A percentile compares a stretch with the other conserved stretches of the same genome.
Evolutionary conservation across 1,284 basidiomycete species (phyloP).

Genomic region (Apiotrichum porosum): DNA sequence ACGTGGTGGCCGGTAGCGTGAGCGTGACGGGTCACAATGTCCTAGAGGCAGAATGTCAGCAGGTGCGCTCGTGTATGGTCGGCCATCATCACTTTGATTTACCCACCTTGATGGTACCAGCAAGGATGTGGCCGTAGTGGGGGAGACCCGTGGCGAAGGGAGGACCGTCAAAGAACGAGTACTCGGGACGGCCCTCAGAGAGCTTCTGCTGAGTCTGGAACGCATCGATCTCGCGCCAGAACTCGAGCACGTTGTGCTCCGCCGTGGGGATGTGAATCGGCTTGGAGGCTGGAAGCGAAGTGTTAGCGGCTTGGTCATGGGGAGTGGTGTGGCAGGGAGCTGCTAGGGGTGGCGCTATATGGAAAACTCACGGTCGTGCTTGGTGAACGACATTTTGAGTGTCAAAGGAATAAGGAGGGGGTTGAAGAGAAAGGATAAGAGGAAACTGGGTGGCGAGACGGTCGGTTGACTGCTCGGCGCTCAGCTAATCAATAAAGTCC

Average conservation of each 20-base stretch:
- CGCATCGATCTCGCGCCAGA: conserved; percentile 96
- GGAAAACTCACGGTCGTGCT: conserved; percentile 62
- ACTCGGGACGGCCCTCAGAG: conserved; percentile 80
- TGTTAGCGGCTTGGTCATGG: not conserved
- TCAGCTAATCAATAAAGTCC: no score
- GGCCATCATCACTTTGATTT: no score
- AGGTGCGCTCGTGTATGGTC: no score
- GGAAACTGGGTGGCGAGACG: no score
- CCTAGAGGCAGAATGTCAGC: no score
- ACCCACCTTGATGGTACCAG: conserved; percentile 86
- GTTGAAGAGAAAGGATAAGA: no score
- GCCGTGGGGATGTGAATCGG: conserved; percentile 85
- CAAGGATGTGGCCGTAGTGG: conserved; percentile 81
- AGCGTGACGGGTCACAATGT: conserved; percentile 93
- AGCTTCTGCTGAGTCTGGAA: conserved; percentile 92
- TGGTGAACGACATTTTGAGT: conserved; percentile 59
- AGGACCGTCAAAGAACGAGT: conserved; percentile 95
- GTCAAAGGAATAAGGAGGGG: no score
- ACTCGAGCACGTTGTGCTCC: conserved; percentile 86
- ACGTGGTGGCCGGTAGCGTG: conserved; percentile 92
- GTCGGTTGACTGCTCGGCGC: no score
- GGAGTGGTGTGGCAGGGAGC: not conserved
- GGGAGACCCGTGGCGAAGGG: conserved; percentile 97
- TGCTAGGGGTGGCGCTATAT: not conserved
- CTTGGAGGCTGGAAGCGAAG: conserved; percentile 27